Evolutionary conservation across 192 early-diverging fungal species (phyloP).

Genomic region (Coemansia sp.): DNA sequence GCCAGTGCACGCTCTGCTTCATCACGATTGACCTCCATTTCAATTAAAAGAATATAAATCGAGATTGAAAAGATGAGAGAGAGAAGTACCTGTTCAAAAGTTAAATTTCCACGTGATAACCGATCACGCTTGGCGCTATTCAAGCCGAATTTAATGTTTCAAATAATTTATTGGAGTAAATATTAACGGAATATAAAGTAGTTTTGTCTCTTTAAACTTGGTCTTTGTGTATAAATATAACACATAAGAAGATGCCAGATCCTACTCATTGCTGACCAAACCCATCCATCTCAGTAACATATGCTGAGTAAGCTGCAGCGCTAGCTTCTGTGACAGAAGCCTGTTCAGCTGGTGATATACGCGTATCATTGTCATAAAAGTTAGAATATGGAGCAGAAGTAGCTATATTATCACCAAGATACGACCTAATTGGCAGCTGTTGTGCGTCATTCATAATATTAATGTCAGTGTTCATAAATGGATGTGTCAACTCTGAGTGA

Average conservation of each 20-base stretch:
- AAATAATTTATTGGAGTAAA: background rate
- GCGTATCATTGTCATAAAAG: background rate
- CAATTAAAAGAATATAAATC: slow-evolving; percentile 11
- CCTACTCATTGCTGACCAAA: too few relatives aligned
- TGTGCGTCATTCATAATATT: slow-evolving; percentile 4
- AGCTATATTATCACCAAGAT: background rate
- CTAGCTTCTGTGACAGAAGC: too few relatives aligned
- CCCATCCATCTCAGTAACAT: too few relatives aligned
- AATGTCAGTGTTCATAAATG: slow-evolving; percentile 19
- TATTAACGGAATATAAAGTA: too few relatives aligned
- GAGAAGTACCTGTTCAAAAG: background rate
- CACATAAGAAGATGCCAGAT: too few relatives aligned
- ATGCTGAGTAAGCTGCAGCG: too few relatives aligned
- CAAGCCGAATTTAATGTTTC: background rate
- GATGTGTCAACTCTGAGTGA: slow-evolving; percentile 11
- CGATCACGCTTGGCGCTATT: background rate
- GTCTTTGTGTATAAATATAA: too few relatives aligned
- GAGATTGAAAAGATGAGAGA: too few relatives aligned
- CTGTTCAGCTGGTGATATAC: too few relatives aligned
- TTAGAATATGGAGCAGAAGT: background rate
- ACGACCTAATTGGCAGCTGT: background rate
- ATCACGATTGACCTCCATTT: slow-evolving; percentile 85
- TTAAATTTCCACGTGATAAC: background rate
- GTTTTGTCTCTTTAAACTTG: too few relatives aligned
- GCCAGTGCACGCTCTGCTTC: slow-evolving; percentile 76